Base-by-base conservation (phyloP, 2,329 filamentous ascomycete species). In the Geosmithia morbida region DNA sequence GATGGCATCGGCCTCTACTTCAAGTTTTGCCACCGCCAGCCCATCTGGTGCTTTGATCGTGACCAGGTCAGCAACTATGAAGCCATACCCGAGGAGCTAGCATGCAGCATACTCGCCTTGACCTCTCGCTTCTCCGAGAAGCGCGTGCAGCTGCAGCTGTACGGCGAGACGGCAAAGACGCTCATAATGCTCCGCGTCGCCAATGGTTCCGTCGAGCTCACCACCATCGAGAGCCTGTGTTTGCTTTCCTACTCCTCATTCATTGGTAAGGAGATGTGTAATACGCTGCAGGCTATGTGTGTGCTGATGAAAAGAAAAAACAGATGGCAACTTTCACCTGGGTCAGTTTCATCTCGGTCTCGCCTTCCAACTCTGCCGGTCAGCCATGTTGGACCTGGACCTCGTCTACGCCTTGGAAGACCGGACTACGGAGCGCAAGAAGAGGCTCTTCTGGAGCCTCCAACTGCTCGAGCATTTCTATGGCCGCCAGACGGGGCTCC, bases 261-360 rank as follows among this genome's bases (percentile, higher is more conserved):
- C 48, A 65, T 72, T 46, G 69, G 71, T 69, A 65, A 37, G 55
- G 4, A 18, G 5, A 3, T 26, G 10, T n/a, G n/a, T 16, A n/a
- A 16, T 20, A 20, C 40, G n/a, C 7, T 11, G 7, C 19, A 7
- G 19, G n/a, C 19, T 16, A 41, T 18, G 10, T 13, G n/a, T 17
- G n/a, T 43, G 10, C 40, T 46, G 26, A 17, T 33, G 17, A 37
- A 56, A 47, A 37, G 1, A 37, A 11, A 13, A 16, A 37, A 37
- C 44, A 73, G 71, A 74, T 49, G 71, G 70, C 19, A 66, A 72
- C 47, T 55, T 66, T 8, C 66, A 68, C 29, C 63, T 72, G 0
- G 71, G 70, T 14, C 68, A 70, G 46, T 74, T 74, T 45, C 62
- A 74, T 48, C 66, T 74, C 0, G 69, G 69, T 8, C 63, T 74